A percentile compares a stretch with the other conserved stretches of the same genome.
These are phyloP conservation scores for Simmondsia chinensis DNA, from an alignment of 148 eudicot genomes.

Conservation along the genomic window DNA sequence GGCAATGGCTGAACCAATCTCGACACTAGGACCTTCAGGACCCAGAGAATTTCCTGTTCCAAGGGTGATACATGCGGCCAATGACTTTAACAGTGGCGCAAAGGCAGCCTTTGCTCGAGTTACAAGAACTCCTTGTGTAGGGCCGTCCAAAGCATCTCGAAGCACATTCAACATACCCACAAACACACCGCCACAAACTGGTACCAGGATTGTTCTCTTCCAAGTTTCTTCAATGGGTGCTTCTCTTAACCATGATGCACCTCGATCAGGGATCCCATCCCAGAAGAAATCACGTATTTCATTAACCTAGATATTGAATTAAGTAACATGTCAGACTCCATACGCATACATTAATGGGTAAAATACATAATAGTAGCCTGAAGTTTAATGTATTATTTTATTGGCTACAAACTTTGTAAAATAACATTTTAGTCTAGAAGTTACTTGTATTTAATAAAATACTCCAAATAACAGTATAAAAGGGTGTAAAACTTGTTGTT, in stretches of 20 bases:
- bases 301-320: slow-evolving; percentile 46
- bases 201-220: slow-evolving; percentile 61
- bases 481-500: too few relatives aligned
- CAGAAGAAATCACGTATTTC: slow-evolving; percentile 78
- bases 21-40: slow-evolving; percentile 98
- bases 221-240: slow-evolving; percentile 44
- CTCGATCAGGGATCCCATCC: slow-evolving; percentile 76
- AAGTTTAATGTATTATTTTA: too few relatives aligned
- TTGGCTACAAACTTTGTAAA: too few relatives aligned
- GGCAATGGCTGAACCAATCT: slow-evolving; percentile 83
- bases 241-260: slow-evolving; percentile 90
- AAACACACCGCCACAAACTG: slow-evolving; percentile 68
- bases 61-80: slow-evolving; percentile 83
- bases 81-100: slow-evolving; percentile 54
- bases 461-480: too few relatives aligned
- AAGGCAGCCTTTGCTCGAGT: slow-evolving; percentile 28
- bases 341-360: neutral
- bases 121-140: slow-evolving; percentile 20
- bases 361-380: neutral
- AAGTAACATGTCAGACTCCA: neutral
- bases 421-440: too few relatives aligned
- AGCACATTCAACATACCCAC: slow-evolving; percentile 55
- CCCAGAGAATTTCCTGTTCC: slow-evolving; percentile 95
- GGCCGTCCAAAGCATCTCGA: slow-evolving; percentile 33
- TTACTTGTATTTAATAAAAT: too few relatives aligned